These are phyloP conservation scores for Jaenimonas drosophilae DNA, from an alignment of 208 protist genomes.

Conservation along the genomic window DNA sequence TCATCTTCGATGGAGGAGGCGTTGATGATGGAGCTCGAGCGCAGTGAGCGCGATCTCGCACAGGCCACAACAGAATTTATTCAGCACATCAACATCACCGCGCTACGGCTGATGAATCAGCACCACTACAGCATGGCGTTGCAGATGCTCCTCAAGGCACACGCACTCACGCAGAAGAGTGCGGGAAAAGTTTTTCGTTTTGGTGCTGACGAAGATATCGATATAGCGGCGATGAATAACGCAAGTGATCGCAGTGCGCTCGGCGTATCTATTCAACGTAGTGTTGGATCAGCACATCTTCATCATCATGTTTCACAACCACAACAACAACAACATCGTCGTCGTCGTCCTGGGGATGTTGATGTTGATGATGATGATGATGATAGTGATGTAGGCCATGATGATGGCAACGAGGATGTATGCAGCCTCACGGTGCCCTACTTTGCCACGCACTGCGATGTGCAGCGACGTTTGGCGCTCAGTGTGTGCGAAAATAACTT, in stretches of 20 bases:
- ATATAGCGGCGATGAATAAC: too few relatives aligned
- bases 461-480: constrained; percentile 17
- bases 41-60: constrained; percentile 10
- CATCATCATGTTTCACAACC: too few relatives aligned
- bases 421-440: constrained; percentile 43
- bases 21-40: not conserved
- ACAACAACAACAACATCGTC: too few relatives aligned
- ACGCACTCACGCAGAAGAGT: constrained; percentile 21
- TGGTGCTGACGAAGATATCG: too few relatives aligned
- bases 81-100: constrained; percentile 15
- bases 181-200: constrained; percentile 37
- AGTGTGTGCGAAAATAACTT: constrained; percentile 67
- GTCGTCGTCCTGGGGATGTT: too few relatives aligned
- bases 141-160: constrained; percentile 27
- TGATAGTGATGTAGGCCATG: too few relatives aligned
- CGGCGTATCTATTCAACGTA: too few relatives aligned
- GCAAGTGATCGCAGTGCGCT: too few relatives aligned
- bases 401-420: too few relatives aligned
- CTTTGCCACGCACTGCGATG: constrained; percentile 35
- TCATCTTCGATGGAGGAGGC: too few relatives aligned
- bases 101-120: constrained; percentile 52
- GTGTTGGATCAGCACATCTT: too few relatives aligned
- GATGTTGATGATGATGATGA: too few relatives aligned
- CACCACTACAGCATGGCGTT: constrained; percentile 41
- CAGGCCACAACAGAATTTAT: constrained; percentile 15